A percentile compares a stretch with the other conserved stretches of the same genome.
Evolutionary conservation across 2,329 filamentous ascomycete genomes (phyloP).

Genomic region (Pseudogymnoascus sp.): DNA sequence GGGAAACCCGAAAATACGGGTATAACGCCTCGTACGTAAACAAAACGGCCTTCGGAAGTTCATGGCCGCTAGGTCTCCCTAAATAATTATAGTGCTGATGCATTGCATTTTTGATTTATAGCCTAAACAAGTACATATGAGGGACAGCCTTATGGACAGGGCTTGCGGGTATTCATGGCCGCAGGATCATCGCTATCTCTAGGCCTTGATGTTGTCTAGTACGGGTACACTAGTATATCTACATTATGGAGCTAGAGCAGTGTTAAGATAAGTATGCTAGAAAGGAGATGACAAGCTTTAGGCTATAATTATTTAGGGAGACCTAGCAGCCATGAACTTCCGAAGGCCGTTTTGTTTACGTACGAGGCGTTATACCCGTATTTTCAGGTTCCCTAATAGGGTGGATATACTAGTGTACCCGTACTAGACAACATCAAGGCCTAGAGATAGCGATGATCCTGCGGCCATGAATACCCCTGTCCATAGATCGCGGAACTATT

Average conservation of each 20-base stretch:
- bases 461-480: neutral
- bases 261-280: neutral
- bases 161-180: neutral
- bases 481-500: no score
- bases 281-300: neutral
- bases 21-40: no score
- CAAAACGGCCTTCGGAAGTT: no score
- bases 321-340: neutral
- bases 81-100: no score
- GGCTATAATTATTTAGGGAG: neutral
- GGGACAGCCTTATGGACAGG: no score
- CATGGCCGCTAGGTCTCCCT: no score
- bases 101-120: no score
- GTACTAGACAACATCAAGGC: neutral
- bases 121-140: no score
- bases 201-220: neutral
- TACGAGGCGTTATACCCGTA: neutral
- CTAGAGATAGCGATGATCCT: neutral
- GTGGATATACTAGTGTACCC: neutral
- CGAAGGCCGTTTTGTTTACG: neutral
- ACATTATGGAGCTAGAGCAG: neutral
- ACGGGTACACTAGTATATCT: neutral
- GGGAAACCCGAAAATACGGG: no score
- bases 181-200: neutral
- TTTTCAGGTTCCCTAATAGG: neutral